A percentile compares a stretch with the other conserved stretches of the same genome.
phyloP scores from a whole-genome alignment of 192 early-diverging fungal genomes.

The Umbelopsis sp. region DNA sequence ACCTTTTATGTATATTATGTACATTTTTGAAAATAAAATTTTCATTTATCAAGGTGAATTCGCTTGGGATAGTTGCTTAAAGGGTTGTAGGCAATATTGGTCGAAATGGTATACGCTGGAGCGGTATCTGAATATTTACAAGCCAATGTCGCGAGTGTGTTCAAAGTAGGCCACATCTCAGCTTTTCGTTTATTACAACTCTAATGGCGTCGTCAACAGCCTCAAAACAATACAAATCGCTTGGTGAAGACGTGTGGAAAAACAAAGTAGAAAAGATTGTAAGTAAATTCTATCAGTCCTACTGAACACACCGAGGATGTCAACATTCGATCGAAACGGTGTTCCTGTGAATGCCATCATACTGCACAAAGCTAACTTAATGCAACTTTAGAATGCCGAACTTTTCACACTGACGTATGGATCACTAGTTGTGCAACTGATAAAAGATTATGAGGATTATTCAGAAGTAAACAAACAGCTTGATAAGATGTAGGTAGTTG shows the following conservation, averaged over 20 bases:
- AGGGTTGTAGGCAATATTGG: too few relatives aligned
- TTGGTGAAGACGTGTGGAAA: conserved; percentile 98
- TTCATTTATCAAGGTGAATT: too few relatives aligned
- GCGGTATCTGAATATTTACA: too few relatives aligned
- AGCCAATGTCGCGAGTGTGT: too few relatives aligned
- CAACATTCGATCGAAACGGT: background rate
- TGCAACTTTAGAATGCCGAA: conserved; percentile 72
- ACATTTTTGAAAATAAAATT: too few relatives aligned
- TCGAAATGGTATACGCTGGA: too few relatives aligned
- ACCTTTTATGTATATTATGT: too few relatives aligned
- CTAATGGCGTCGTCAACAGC: conserved; percentile 27
- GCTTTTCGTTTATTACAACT: background rate
- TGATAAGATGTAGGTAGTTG: conserved; percentile 86
- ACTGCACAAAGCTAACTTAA: background rate
- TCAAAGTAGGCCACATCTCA: background rate
- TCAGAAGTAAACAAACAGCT: conserved; percentile 92
- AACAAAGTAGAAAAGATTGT: conserved; percentile 94
- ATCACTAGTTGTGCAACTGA: conserved; percentile 91
- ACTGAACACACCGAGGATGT: background rate
- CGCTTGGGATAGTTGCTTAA: too few relatives aligned
- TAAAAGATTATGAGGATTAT: conserved; percentile 95
- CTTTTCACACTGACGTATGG: conserved; percentile 98
- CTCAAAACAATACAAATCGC: conserved; percentile 71
- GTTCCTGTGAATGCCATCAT: too few relatives aligned
- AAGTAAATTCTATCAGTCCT: conserved; percentile 26